These are phyloP conservation scores for Narthecium ossifragum DNA, from an alignment of 106 monocot species.

Conservation along the genomic window DNA sequence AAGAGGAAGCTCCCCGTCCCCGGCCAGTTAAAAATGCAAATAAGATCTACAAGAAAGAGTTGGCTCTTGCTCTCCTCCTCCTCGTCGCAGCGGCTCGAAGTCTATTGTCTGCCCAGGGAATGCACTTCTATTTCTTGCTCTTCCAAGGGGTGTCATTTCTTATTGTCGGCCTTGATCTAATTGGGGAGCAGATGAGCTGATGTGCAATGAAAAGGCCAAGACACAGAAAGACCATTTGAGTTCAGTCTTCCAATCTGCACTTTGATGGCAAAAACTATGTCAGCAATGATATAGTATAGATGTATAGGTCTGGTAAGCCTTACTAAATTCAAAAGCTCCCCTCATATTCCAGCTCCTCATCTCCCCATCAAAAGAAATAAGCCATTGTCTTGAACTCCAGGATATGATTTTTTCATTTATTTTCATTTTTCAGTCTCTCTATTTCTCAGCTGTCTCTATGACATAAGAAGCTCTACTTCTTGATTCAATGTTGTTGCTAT, in stretches of 20 bases:
- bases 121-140: constrained; percentile 81
- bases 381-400: background rate
- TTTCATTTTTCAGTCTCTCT: too few relatives aligned
- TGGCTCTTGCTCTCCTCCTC: constrained; percentile 57
- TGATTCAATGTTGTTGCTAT: too few relatives aligned
- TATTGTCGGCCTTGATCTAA: constrained; percentile 60
- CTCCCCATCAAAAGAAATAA: background rate
- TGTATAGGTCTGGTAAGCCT: background rate
- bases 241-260: background rate
- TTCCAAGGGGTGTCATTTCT: constrained; percentile 75
- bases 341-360: background rate
- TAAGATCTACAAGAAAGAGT: constrained; percentile 77
- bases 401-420: background rate
- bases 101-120: constrained; percentile 57
- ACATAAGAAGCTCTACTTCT: too few relatives aligned
- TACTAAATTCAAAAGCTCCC: background rate
- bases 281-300: background rate
- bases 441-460: too few relatives aligned
- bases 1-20: constrained; percentile 3
- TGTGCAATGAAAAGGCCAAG: background rate
- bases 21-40: constrained; percentile 32
- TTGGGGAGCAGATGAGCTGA: constrained; percentile 65
- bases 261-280: background rate
- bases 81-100: constrained; percentile 62
- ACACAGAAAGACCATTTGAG: background rate